Conservation (phyloP, 1,139 yeast genomes). For the Magnusiomyces suaveolens region DNA sequence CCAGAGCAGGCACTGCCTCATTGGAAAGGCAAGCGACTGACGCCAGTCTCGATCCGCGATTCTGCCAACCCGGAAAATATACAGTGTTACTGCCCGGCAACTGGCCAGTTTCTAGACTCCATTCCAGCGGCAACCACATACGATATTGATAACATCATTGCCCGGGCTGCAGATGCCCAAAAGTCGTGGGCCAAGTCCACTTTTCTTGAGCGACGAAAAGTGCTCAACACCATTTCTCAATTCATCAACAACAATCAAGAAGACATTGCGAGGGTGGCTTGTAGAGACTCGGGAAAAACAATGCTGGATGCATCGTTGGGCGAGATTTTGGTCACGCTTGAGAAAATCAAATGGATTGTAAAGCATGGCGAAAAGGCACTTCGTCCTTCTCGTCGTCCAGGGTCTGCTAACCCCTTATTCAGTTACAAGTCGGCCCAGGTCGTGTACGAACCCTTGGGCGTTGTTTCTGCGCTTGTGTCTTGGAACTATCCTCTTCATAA, state of each 20-base stretch:
- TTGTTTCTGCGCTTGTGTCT: slow-evolving; percentile 81
- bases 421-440: slow-evolving; percentile 82
- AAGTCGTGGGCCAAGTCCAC: slow-evolving; percentile 47
- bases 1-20: slow-evolving; percentile 85
- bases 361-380: slow-evolving; percentile 70
- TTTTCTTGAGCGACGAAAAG: slow-evolving; percentile 56
- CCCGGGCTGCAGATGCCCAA: slow-evolving; percentile 44
- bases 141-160: slow-evolving; percentile 61
- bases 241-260: slow-evolving; percentile 76
- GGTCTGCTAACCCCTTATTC: slow-evolving; percentile 78
- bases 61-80: slow-evolving; percentile 55
- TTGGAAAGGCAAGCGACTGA: slow-evolving; percentile 81
- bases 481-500: slow-evolving; percentile 95
- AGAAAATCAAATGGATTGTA: slow-evolving; percentile 81
- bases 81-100: slow-evolving; percentile 90
- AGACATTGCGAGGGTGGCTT: slow-evolving; percentile 79
- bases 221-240: slow-evolving; percentile 59
- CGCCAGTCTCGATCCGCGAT: slow-evolving; percentile 45
- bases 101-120: slow-evolving; percentile 77
- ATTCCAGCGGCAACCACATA: slow-evolving; percentile 51
- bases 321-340: slow-evolving; percentile 80
- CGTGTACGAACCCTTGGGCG: slow-evolving; percentile 80
- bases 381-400: slow-evolving; percentile 67
- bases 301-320: slow-evolving; percentile 95
- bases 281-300: slow-evolving; percentile 94